Percentiles rank a stretch among this genome's conserved stretches.
phyloP scores from a whole-genome alignment of 768 basidiomycete genomes.

The Dentipellis fragilis region DNA sequence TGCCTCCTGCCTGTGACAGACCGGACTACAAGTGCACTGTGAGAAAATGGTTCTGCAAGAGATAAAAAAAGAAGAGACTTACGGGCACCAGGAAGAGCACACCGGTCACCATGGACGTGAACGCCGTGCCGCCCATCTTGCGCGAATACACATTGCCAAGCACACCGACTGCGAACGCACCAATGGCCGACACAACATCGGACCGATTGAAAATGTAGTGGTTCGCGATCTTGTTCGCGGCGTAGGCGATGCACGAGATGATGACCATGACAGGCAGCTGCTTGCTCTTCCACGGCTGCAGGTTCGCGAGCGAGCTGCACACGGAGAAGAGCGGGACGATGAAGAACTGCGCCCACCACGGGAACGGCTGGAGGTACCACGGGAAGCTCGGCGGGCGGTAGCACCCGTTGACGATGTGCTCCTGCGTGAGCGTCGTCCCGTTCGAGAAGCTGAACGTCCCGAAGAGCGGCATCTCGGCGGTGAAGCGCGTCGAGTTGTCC shows the following conservation, averaged over 20 bases:
- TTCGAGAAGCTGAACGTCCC: conserved; percentile 63
- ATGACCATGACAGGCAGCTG: conserved; percentile 75
- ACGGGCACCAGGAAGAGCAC: conserved; percentile 80
- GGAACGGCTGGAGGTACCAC: conserved; percentile 76
- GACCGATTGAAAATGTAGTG: conserved; percentile 76
- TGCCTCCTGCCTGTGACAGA: conserved; percentile 77
- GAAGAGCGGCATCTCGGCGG: conserved; percentile 29
- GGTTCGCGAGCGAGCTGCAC: conserved; percentile 59
- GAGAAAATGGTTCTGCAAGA: background rate
- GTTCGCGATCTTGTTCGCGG: conserved; percentile 70
- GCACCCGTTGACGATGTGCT: conserved; percentile 49
- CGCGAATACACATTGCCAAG: conserved; percentile 73
- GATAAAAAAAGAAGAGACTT: conserved; percentile 20
- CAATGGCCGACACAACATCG: conserved; percentile 74
- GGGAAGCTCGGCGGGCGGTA: conserved; percentile 52
- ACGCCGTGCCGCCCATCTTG: conserved; percentile 74
- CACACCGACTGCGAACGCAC: conserved; percentile 68
- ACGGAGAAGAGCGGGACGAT: conserved; percentile 68
- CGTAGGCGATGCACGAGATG: conserved; percentile 71
- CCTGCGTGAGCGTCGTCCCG: conserved; percentile 31
- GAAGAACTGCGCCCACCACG: conserved; percentile 59
- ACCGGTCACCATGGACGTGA: conserved; percentile 86
- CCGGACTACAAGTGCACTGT: conserved; percentile 44
- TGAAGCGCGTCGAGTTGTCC: conserved; percentile 36
- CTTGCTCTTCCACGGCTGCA: conserved; percentile 61